Base-by-base conservation (phyloP, 1,139 yeast species). In the Kodamaea suecica region DNA sequence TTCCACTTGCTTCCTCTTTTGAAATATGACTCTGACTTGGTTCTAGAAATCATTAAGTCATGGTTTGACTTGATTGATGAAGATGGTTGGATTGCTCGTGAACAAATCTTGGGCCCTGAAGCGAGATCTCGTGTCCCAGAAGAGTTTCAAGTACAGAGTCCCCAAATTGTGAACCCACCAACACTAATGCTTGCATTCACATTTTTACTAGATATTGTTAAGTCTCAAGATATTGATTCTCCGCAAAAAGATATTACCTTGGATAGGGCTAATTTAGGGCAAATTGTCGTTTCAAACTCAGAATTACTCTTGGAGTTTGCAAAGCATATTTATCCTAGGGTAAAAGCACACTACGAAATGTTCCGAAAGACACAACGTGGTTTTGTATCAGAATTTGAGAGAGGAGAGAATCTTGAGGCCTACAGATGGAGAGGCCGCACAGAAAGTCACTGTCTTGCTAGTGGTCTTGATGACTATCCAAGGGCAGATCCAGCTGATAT, bases 381-480 rank as follows among this genome's bases (percentile, higher is more conserved):
- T 2, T 79, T 73, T 41, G 53, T 78, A 11, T 79, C 74, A n/a
- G 90, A 83, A 38, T 85, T 81, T 59, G 87, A 75, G 24, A 74
- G 95, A 42, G 70, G 74, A 7, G 50, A 59, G 6, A 71, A 69
- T 32, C 36, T 35, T n/a, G 94, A 84, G 52, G 85, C 80, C 0
- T 92, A 84, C 57, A 71, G 96, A 52, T 92, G 99, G 99, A 75
- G 90, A 42, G 98, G 97, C 3, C 75, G 97, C 44, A 86, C 97
- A 0, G 66, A 72, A 16, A 75, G 81, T 3, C 97, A 86, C 53
- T 85, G 95, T 53, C 67, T 92, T 38, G 94, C 98, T 2, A 84
- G 95, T 60, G 99, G 99, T 0, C 57, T 92, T 28, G 98, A 92
- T 58, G 99, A 92, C 55, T 92, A 90, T 53, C 99, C 99, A 23